Evolutionary conservation across 2,329 filamentous ascomycete species (phyloP).

Genomic region (Aspergillus chevalieri): DNA sequence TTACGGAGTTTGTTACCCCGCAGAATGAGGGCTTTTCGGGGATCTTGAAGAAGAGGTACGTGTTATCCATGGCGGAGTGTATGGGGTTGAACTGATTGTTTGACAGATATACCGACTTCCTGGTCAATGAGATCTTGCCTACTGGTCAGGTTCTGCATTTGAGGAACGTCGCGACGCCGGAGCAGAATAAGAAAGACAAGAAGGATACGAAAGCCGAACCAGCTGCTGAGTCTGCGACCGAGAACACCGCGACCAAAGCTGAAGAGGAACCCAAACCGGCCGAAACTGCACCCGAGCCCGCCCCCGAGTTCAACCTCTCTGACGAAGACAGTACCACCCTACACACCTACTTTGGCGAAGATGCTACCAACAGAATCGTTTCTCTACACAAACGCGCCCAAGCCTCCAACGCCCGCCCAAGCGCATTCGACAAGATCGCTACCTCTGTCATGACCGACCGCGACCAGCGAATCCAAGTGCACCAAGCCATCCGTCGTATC

Average conservation of each 20-base stretch:
- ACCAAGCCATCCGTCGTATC: slow-evolving; percentile 65
- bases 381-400: slow-evolving; percentile 51
- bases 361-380: slow-evolving; percentile 47
- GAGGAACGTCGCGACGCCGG: slow-evolving; percentile 38
- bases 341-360: slow-evolving; percentile 46
- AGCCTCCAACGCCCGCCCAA: slow-evolving; percentile 47
- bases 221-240: slow-evolving; percentile 9
- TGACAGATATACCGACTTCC: slow-evolving; percentile 75
- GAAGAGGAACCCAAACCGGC: slow-evolving; percentile 7
- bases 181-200: slow-evolving; percentile 7
- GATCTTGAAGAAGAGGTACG: slow-evolving; percentile 60
- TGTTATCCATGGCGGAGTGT: neutral
- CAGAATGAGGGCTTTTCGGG: slow-evolving; percentile 56
- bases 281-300: slow-evolving; percentile 1
- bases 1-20: slow-evolving; percentile 57
- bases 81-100: neutral
- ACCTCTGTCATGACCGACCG: slow-evolving; percentile 55
- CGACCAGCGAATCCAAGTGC: slow-evolving; percentile 56
- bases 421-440: slow-evolving; percentile 49
- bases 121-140: slow-evolving; percentile 80
- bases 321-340: slow-evolving; percentile 43
- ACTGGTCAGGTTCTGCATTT: slow-evolving; percentile 73
- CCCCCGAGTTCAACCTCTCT: slow-evolving; percentile 29
- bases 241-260: slow-evolving; percentile 7
- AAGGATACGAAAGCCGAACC: slow-evolving; percentile 8